These are phyloP conservation scores for Monilinia vaccinii-corymbosi DNA, from an alignment of 2,329 filamentous ascomycete species.

Conservation along the genomic window DNA sequence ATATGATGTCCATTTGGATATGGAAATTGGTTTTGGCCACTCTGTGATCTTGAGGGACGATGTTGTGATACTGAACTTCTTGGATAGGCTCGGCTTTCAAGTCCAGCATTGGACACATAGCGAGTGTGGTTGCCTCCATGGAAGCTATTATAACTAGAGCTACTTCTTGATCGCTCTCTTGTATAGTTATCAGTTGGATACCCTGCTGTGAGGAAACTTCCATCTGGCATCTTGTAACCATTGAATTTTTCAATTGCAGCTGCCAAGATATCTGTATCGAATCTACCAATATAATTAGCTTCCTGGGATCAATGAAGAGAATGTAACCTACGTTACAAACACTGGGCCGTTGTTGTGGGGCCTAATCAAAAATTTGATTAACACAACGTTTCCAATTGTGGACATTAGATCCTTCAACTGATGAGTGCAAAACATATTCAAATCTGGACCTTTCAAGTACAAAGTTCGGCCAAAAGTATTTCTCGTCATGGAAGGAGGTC, in stretches of 20 bases:
- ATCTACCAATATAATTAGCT: not conserved
- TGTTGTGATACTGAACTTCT: slow-evolving; percentile 3
- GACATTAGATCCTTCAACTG: slow-evolving; percentile 18
- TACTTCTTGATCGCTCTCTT: slow-evolving; percentile 11
- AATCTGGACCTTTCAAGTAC: slow-evolving; percentile 11
- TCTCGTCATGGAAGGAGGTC: not conserved
- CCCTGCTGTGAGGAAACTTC: not conserved
- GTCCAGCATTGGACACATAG: not conserved
- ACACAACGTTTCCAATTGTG: slow-evolving; percentile 18
- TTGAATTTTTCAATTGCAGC: slow-evolving; percentile 5
- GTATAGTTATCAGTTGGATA: slow-evolving; percentile 1
- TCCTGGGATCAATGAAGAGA: not conserved
- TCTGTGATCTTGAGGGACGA: slow-evolving; percentile 6
- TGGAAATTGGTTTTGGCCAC: not conserved
- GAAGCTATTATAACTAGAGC: slow-evolving; percentile 7
- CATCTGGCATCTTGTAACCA: not conserved
- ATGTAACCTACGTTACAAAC: slow-evolving; percentile 21
- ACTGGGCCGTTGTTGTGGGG: not conserved
- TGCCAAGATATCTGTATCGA: not conserved
- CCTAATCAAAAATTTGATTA: slow-evolving; percentile 15
- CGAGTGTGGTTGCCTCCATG: not conserved
- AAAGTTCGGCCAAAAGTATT: slow-evolving; percentile 9
- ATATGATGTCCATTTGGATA: not conserved
- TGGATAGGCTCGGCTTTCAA: not conserved
- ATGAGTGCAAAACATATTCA: slow-evolving; percentile 14